phyloP scores from a whole-genome alignment of 2,329 filamentous ascomycete species.

The Neopestalotiopsis sp. region DNA sequence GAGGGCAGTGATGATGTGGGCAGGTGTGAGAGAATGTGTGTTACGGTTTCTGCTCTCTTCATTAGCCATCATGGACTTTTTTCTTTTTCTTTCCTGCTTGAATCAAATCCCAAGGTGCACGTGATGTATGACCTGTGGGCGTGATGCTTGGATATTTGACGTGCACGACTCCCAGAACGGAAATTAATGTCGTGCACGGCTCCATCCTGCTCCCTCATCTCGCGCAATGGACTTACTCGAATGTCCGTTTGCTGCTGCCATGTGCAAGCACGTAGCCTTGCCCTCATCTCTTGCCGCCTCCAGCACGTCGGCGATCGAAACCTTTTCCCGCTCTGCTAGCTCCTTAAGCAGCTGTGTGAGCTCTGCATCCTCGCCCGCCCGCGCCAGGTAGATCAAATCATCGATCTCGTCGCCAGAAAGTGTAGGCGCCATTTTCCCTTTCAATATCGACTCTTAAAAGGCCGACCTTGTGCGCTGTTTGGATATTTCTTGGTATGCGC shows the following conservation, averaged over 20 bases:
- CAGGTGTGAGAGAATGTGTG: conserved; percentile 48
- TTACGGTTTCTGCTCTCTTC: conserved; percentile 45
- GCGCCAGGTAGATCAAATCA: conserved; percentile 87
- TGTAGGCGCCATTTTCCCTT: conserved; percentile 49
- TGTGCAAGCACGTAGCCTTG: conserved; percentile 85
- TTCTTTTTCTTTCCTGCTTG: no score
- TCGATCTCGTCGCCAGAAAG: conserved; percentile 83
- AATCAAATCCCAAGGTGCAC: neutral
- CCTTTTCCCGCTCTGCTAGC: conserved; percentile 66
- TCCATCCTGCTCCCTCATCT: neutral
- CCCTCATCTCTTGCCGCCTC: conserved; percentile 73
- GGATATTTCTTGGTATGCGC: conserved; percentile 9
- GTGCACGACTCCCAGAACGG: neutral
- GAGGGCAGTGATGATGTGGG: conserved; percentile 30
- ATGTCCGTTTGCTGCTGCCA: conserved; percentile 91
- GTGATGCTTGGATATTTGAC: neutral
- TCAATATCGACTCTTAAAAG: neutral
- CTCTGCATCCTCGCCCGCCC: conserved; percentile 76
- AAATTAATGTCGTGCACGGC: neutral
- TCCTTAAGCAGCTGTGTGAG: conserved; percentile 63
- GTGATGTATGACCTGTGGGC: neutral
- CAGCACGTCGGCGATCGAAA: conserved; percentile 67
- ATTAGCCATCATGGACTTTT: neutral
- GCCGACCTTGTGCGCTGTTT: neutral
- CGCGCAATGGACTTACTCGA: conserved; percentile 53